Evolutionary conservation across 2,329 filamentous ascomycete species (phyloP).

Genomic region (Fusarium newnesense): DNA sequence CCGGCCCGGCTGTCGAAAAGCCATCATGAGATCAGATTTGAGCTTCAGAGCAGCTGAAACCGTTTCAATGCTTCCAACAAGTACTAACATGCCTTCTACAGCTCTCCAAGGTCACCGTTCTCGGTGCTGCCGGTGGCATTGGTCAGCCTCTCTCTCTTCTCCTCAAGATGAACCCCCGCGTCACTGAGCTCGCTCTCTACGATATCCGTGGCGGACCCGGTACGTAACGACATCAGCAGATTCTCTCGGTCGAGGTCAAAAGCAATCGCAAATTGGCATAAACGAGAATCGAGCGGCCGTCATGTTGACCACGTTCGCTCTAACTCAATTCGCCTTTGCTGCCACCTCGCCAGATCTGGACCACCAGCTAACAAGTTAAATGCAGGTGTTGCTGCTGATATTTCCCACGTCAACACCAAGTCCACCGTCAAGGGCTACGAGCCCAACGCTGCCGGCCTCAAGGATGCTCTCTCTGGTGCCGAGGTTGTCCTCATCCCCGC

Average conservation of each 20-base stretch:
- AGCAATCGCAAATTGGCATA: constrained; percentile 6
- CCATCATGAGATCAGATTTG: not conserved
- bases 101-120: constrained; percentile 97
- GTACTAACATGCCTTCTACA: constrained; percentile 53
- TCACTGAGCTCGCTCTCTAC: constrained; percentile 94
- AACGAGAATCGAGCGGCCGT: not conserved
- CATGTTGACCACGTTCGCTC: not conserved
- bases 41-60: not conserved
- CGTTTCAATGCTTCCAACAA: not conserved
- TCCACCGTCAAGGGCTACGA: constrained; percentile 92
- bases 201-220: constrained; percentile 95
- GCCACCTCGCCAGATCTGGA: constrained; percentile 28
- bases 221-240: constrained; percentile 58
- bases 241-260: not conserved
- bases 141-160: constrained; percentile 97
- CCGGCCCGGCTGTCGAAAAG: constrained; percentile 23
- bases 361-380: constrained; percentile 34
- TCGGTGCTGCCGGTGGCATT: constrained; percentile 97
- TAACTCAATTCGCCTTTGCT: constrained; percentile 14
- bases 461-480: constrained; percentile 81
- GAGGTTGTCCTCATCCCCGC: constrained; percentile 98
- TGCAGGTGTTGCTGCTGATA: constrained; percentile 94
- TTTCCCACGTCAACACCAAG: constrained; percentile 99
- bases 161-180: constrained; percentile 97
- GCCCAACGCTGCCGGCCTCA: constrained; percentile 78